A percentile compares a stretch with the other conserved stretches of the same genome.
phyloP scores from a whole-genome alignment of 768 basidiomycete species.

The Russula griseocarnosa region DNA sequence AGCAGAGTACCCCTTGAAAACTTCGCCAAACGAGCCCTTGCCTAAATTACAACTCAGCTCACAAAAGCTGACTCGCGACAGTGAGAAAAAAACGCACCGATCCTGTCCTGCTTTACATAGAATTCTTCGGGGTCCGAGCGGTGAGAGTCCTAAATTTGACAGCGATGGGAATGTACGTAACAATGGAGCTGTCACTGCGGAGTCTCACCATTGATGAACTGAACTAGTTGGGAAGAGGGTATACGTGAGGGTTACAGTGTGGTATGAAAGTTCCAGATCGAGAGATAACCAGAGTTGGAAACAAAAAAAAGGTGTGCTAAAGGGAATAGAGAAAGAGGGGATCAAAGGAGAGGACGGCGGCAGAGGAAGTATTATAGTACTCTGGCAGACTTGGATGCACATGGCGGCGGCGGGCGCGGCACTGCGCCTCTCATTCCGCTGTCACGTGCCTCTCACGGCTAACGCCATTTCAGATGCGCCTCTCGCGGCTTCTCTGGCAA shows the following conservation, averaged over 20 bases:
- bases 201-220: constrained; percentile 31
- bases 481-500: constrained; percentile 4
- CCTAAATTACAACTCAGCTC: constrained; percentile 45
- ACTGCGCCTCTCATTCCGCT: background rate
- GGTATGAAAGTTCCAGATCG: constrained; percentile 18
- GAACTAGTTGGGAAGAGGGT: constrained; percentile 23
- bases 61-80: constrained; percentile 10
- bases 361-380: constrained; percentile 1
- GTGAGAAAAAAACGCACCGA: constrained; percentile 54
- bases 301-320: background rate
- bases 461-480: constrained; percentile 17
- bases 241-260: constrained; percentile 26
- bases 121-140: constrained; percentile 92
- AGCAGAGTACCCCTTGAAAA: constrained; percentile 85
- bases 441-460: constrained; percentile 3
- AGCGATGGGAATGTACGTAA: constrained; percentile 22
- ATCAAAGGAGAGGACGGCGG: background rate
- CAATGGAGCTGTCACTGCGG: constrained; percentile 8
- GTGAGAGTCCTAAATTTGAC: constrained; percentile 50
- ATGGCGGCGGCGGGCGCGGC: background rate
- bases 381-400: constrained; percentile 4
- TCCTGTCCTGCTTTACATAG: constrained; percentile 96
- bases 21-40: constrained; percentile 98
- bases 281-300: background rate
- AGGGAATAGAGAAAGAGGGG: constrained; percentile 17